These are phyloP conservation scores for Fusarium marasasianum DNA, from an alignment of 2,329 filamentous ascomycete species.

Conservation along the genomic window DNA sequence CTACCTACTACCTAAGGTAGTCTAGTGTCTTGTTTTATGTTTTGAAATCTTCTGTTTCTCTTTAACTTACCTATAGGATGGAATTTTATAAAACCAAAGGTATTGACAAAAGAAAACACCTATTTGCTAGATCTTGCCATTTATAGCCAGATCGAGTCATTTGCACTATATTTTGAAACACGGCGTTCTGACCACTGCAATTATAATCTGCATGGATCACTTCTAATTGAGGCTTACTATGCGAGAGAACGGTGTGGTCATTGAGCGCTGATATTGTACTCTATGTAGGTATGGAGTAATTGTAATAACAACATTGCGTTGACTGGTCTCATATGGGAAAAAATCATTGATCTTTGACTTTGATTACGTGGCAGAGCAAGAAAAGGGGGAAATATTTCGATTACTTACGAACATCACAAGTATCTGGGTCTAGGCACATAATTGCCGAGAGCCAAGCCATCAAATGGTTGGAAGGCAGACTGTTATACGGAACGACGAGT, in stretches of 20 bases:
- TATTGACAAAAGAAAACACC: neutral
- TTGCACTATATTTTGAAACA: neutral
- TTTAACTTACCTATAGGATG: neutral
- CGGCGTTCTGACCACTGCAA: neutral
- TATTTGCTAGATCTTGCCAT: neutral
- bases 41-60: neutral
- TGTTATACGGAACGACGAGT: neutral
- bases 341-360: neutral
- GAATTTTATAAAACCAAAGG: neutral
- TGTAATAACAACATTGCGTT: neutral
- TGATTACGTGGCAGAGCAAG: neutral
- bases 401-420: neutral
- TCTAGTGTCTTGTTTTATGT: neutral
- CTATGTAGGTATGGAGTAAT: neutral
- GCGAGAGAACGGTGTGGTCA: neutral
- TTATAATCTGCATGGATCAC: neutral
- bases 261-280: neutral
- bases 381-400: neutral
- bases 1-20: neutral
- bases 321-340: neutral
- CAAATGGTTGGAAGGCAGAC: neutral
- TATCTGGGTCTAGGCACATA: constrained; percentile 15
- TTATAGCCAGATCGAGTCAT: neutral
- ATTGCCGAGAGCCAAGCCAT: constrained; percentile 25
- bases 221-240: neutral